These are phyloP conservation scores for Annona cherimola DNA, from an alignment of 164 flowering plant genomes.

Conservation along the genomic window DNA sequence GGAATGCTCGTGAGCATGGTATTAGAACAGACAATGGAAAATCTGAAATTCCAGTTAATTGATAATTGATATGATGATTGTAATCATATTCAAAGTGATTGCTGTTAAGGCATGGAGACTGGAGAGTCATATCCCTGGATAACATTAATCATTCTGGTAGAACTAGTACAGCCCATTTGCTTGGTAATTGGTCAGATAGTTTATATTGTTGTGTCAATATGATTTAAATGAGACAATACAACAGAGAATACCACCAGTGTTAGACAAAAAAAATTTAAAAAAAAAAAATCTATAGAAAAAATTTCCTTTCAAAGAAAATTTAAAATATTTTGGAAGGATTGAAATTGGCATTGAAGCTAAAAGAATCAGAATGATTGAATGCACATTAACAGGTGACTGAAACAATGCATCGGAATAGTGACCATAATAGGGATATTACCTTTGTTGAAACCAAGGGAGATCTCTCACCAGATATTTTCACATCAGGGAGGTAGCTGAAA, in stretches of 20 bases:
- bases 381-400: background rate
- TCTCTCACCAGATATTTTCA: slow-evolving; percentile 79
- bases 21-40: background rate
- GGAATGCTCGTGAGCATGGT: background rate
- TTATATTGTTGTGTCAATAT: background rate
- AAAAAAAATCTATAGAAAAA: background rate
- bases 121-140: background rate
- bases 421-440: slow-evolving; percentile 34
- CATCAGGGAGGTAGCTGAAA: slow-evolving; percentile 96
- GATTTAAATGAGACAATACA: background rate
- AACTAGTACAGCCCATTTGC: background rate
- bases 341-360: background rate
- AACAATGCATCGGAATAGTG: background rate
- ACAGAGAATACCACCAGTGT: background rate
- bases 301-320: too few relatives aligned
- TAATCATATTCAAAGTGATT: background rate
- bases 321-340: background rate
- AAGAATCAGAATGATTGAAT: background rate
- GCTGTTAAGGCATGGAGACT: background rate
- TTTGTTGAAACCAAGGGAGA: slow-evolving; percentile 93
- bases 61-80: background rate
- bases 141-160: background rate
- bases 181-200: background rate
- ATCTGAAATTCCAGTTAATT: background rate
- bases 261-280: background rate